Evolutionary conservation across 2,329 filamentous ascomycete genomes (phyloP), one percentile per base, ranked within the genome.

Genomic region (Penicillium expansum): DNA sequence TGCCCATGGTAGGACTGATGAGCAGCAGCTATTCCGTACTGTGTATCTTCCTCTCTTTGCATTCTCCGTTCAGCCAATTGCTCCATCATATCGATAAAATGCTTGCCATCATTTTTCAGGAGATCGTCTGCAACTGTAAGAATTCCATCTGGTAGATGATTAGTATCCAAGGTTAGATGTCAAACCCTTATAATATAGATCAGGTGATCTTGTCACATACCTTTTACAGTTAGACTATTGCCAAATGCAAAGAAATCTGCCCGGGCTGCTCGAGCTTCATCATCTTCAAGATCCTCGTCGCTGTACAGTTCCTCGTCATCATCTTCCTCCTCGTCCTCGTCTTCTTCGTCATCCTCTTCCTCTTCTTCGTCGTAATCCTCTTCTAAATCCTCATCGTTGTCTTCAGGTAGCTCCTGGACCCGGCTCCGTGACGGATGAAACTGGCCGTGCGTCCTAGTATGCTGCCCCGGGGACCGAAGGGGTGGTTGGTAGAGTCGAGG

Each of bases 81-180:
- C 76, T 99, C 94, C 94, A 99, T 99, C 94, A 99, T 99, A 75
- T 99, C 94, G 76, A 99, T 99, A 79, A 99, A 99, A 72, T 96
- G 96, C 77, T 96, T 96, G 69, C 94, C 94, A 76, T 99, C 94
- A 77, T 99, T 99, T 77, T 97, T 97, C 62, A 99, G 84, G 64
- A 99, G 83, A 78, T 99, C 94, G 80, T 99, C 94, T 74, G 94
- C 94, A 71, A 99, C 94, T 65, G 94, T 99, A 74, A 99, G 86
- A 76, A 99, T 97, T 73, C 94, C 95, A 81, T 94, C 92, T 80
- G 68, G 61, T 65, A 69, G 24, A 35, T 11, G 72, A 73, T 71
- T 62, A 76, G 41, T 27, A 22, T 22, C 14, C 71, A 67, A 76
- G 71, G 71, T 75, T 69, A 77, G 74, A 72, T 65, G 60, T 45